Conservation (phyloP, 2,329 filamentous ascomycete genomes). For the Paracoccidioides brasiliensis region DNA sequence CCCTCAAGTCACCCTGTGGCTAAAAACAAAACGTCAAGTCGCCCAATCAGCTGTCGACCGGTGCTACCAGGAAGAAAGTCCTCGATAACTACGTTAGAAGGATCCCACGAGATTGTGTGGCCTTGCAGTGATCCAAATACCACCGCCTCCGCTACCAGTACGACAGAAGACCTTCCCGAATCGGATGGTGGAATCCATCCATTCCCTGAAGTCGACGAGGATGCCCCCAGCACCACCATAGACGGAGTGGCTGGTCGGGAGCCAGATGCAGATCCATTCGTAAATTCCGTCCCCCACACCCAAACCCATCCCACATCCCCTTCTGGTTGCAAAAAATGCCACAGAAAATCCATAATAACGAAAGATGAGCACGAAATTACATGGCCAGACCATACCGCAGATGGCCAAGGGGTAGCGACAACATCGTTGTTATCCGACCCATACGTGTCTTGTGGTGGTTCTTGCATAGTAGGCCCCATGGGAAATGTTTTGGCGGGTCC, state of each 20-base stretch:
- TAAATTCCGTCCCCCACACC: neutral
- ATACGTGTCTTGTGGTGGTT: slow-evolving; percentile 62
- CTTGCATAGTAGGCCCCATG: slow-evolving; percentile 64
- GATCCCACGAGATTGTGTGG: slow-evolving; percentile 37
- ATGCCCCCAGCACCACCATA: neutral
- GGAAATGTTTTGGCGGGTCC: slow-evolving; percentile 72
- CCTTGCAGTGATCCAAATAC: slow-evolving; percentile 18
- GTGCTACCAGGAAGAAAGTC: slow-evolving; percentile 11
- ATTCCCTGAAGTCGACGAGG: neutral
- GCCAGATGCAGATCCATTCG: neutral
- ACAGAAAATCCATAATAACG: slow-evolving; percentile 12
- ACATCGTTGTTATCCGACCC: slow-evolving; percentile 21
- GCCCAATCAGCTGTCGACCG: neutral
- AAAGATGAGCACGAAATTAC: slow-evolving; percentile 30
- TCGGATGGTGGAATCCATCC: neutral
- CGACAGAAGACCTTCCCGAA: neutral
- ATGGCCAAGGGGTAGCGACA: neutral
- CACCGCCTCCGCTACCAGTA: neutral
- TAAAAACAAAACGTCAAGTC: neutral
- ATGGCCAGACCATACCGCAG: slow-evolving; percentile 19
- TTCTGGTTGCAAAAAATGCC: neutral
- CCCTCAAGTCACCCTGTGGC: neutral
- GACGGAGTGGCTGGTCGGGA: neutral
- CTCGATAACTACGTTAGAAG: slow-evolving; percentile 24
- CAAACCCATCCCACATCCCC: neutral